Evolutionary conservation across 345 rosid genomes (phyloP).

Genomic region (Arabidopsis suecica): DNA sequence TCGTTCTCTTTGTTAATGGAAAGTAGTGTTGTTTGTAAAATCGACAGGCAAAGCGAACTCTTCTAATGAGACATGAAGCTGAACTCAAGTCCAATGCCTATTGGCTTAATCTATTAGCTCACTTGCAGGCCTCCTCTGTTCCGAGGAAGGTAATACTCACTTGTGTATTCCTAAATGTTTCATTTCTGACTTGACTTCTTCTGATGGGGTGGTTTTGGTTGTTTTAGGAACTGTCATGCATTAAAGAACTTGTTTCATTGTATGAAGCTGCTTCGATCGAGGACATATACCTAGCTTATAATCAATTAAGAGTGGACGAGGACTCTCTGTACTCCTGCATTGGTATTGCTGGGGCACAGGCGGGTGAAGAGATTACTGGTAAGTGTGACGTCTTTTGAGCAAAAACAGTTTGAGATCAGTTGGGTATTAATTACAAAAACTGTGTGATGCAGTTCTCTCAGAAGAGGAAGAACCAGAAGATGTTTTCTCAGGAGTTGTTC

Average conservation of each 20-base stretch:
- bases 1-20: conserved; percentile 5
- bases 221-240: conserved; percentile 86
- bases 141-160: conserved; percentile 74
- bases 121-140: conserved; percentile 94
- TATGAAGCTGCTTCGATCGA: conserved; percentile 90
- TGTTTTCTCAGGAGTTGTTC: conserved; percentile 65
- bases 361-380: conserved; percentile 69
- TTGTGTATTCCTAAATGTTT: conserved; percentile 1
- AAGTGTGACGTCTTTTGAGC: conserved; percentile 25
- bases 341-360: conserved; percentile 92
- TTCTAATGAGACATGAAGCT: conserved; percentile 98
- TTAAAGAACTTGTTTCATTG: conserved; percentile 80
- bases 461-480: conserved; percentile 69
- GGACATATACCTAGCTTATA: conserved; percentile 86
- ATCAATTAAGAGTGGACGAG: conserved; percentile 84
- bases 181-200: background rate
- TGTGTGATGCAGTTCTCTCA: conserved; percentile 51
- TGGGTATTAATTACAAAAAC: background rate
- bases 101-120: conserved; percentile 98
- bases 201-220: conserved; percentile 30
- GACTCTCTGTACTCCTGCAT: conserved; percentile 86
- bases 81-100: conserved; percentile 98
- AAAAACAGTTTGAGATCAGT: conserved; percentile 14
- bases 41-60: conserved; percentile 90
- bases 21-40: conserved; percentile 16